These are phyloP conservation scores for Cadophora malorum DNA, from an alignment of 2,329 filamentous ascomycete species.

Conservation along the genomic window DNA sequence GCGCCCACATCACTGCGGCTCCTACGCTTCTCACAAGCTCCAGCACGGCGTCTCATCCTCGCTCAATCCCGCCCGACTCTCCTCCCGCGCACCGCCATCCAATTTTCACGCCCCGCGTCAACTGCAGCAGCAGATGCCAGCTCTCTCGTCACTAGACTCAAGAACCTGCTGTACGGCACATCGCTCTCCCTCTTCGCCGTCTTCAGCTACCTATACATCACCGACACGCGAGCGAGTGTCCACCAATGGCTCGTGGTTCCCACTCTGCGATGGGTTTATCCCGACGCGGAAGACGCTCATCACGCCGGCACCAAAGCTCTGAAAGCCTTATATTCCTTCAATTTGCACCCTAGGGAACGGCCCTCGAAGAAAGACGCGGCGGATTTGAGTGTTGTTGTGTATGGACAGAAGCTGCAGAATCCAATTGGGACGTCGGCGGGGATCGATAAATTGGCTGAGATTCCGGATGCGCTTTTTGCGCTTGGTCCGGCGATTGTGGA, in stretches of 20 bases:
- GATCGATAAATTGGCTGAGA: constrained; percentile 91
- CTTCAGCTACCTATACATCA: constrained; percentile 69
- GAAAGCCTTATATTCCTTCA: constrained; percentile 74
- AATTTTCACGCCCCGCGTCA: constrained; percentile 33
- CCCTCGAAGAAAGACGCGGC: constrained; percentile 38
- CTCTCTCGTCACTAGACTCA: constrained; percentile 52
- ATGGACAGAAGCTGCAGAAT: constrained; percentile 78
- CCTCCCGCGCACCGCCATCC: constrained; percentile 20
- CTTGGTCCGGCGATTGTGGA: constrained; percentile 88
- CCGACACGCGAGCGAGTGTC: constrained; percentile 74
- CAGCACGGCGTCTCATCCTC: constrained; percentile 22
- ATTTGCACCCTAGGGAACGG: constrained; percentile 83
- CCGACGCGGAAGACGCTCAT: constrained; percentile 92
- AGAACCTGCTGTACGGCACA: constrained; percentile 59
- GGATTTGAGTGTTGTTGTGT: constrained; percentile 63
- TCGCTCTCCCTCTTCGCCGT: constrained; percentile 55
- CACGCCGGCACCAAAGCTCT: constrained; percentile 75
- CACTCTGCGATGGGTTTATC: constrained; percentile 67
- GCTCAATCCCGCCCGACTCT: constrained; percentile 31
- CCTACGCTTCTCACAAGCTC: constrained; percentile 28
- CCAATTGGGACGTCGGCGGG: constrained; percentile 95
- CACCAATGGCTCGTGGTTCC: constrained; percentile 74
- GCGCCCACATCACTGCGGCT: constrained; percentile 31
- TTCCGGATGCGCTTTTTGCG: constrained; percentile 83
- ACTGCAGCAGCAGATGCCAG: constrained; percentile 38